phyloP scores from a whole-genome alignment of 495 filamentous ascomycete genomes.

The Aspergillus bertholletiae region DNA sequence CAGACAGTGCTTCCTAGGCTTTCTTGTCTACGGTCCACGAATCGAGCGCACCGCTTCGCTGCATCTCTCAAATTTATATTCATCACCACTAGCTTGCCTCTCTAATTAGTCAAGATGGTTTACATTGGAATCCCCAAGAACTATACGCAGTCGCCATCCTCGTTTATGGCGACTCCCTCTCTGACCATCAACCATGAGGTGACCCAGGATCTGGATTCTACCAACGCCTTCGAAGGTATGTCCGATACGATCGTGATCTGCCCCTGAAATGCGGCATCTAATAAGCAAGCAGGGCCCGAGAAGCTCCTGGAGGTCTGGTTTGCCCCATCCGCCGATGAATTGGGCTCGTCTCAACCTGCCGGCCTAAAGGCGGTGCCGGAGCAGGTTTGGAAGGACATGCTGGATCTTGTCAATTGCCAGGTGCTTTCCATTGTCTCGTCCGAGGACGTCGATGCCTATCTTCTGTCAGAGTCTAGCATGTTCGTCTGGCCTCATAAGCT shows the following conservation, averaged over 20 bases:
- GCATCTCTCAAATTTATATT: slow-evolving; percentile 5
- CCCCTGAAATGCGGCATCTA: slow-evolving; percentile 1
- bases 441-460: slow-evolving; percentile 95
- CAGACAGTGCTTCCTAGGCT: slow-evolving; percentile 60
- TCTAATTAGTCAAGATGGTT: slow-evolving; percentile 65
- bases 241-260: not conserved
- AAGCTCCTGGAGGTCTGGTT: slow-evolving; percentile 99
- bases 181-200: slow-evolving; percentile 97
- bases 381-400: slow-evolving; percentile 92
- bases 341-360: slow-evolving; percentile 61
- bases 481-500: slow-evolving; percentile 99
- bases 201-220: slow-evolving; percentile 90
- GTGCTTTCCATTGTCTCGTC: slow-evolving; percentile 92
- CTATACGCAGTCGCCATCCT: slow-evolving; percentile 77
- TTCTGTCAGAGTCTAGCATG: slow-evolving; percentile 98
- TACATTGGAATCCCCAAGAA: slow-evolving; percentile 72
- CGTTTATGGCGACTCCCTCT: slow-evolving; percentile 71
- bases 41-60: slow-evolving; percentile 24
- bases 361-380: slow-evolving; percentile 84
- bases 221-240: slow-evolving; percentile 92
- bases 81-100: slow-evolving; percentile 1
- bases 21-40: slow-evolving; percentile 28
- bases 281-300: slow-evolving; percentile 68
- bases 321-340: slow-evolving; percentile 73
- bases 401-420: slow-evolving; percentile 97